These are phyloP conservation scores for Penicillium subrubescens DNA, from an alignment of 495 filamentous ascomycete species.

Conservation along the genomic window DNA sequence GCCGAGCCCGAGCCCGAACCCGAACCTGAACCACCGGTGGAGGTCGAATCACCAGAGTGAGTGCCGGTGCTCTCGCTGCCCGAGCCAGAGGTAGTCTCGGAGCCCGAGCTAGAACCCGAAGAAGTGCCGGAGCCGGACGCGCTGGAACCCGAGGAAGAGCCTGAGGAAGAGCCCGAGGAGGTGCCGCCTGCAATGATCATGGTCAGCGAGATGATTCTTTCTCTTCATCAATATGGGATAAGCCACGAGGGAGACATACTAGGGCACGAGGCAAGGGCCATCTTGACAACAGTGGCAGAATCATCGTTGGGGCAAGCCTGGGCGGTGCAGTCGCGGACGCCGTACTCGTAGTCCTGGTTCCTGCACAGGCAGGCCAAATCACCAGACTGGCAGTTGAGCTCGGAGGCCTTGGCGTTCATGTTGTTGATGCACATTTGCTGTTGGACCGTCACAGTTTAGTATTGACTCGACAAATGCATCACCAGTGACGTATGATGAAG, in stretches of 20 bases:
- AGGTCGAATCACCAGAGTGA: slow-evolving; percentile 3
- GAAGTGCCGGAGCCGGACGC: slow-evolving; percentile 26
- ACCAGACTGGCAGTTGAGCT: slow-evolving; percentile 59
- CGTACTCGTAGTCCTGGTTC: slow-evolving; percentile 66
- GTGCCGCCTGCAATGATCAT: slow-evolving; percentile 11
- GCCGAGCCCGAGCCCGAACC: background rate
- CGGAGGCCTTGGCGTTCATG: slow-evolving; percentile 65
- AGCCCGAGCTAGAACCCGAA: background rate
- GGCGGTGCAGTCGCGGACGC: slow-evolving; percentile 77
- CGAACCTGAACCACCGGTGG: slow-evolving; percentile 7
- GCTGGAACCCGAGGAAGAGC: slow-evolving; percentile 16
- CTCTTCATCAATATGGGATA: background rate
- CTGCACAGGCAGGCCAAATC: slow-evolving; percentile 73
- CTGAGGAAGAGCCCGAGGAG: slow-evolving; percentile 20
- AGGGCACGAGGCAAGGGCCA: slow-evolving; percentile 43
- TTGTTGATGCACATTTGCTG: slow-evolving; percentile 72
- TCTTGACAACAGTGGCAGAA: slow-evolving; percentile 35
- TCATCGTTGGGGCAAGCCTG: slow-evolving; percentile 61
- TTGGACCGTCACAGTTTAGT: slow-evolving; percentile 12
- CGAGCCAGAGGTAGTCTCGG: background rate
- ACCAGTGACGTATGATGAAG: background rate
- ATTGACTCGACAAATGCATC: background rate
- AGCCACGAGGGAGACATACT: slow-evolving; percentile 1
- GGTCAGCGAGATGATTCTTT: slow-evolving; percentile 8
- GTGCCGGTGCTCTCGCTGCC: slow-evolving; percentile 15